Base-by-base conservation (phyloP, 768 basidiomycete genomes). In the Tulasnella sp. region DNA sequence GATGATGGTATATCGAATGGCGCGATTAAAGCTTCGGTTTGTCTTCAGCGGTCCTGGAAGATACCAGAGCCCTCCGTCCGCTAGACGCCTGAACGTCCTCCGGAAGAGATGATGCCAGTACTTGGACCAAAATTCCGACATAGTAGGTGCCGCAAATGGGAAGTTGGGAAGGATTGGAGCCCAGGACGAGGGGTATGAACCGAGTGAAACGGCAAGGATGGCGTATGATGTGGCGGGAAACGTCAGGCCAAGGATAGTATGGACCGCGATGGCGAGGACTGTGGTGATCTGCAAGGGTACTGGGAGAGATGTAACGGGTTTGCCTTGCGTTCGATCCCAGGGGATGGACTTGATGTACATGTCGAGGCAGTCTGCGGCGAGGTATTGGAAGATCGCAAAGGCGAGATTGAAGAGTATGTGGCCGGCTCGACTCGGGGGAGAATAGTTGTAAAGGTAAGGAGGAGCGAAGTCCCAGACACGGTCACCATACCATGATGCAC, bases 391-490 rank as follows among this genome's bases (percentile, higher is more conserved):
- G 1, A 37, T 22, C 3, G 73, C 40, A 12, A 40, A 74, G 17
- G 14, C 37, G 65, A 73, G 26, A 26, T 62, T 72, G 65, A 35
- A 32, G n/a, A n/a, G 14, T n/a, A 69, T 22, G 59, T 32, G 42
- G 34, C 7, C 29, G 70, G 35, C 32, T n/a, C 41, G 22, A 37
- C 35, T 29, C 14, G 59, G 59, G 37, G 32, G 34, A 22, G 62
- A 29, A 62, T 66, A 63, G 62, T 36, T 39, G 71, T 34, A n/a
- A 22, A 67, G 41, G 62, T 44, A 74, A 19, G 52, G 1, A 34
- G 73, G 71, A 12, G 73, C 62, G 16, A 74, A 74, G 70, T 74
- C 64, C 73, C 73, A 74, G 19, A 34, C 47, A 14, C 47, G 41
- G 34, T 67, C 73, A 2, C 39, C 42, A 40, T 42, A 72, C 73